Evolutionary conservation across 352 stramenopile genomes (phyloP).

Genomic region (Globisporangium apiculatum): DNA sequence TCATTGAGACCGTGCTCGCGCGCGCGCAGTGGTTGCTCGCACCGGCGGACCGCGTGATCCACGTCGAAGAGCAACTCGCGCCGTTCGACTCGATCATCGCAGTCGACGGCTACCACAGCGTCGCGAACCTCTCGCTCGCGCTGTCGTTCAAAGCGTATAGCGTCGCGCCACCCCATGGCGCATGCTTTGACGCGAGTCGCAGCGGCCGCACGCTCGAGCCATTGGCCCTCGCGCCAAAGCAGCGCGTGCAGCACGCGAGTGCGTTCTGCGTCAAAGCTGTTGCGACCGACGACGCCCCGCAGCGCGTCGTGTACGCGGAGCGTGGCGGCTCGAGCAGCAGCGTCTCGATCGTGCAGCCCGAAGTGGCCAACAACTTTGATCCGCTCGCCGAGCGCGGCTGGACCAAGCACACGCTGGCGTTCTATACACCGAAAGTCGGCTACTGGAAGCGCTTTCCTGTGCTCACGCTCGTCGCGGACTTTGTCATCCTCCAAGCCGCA

Average conservation of each 20-base stretch:
- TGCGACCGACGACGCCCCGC: slow-evolving; percentile 22
- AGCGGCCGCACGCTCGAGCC: slow-evolving; percentile 10
- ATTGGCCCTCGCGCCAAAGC: slow-evolving; percentile 5
- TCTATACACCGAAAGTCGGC: slow-evolving; percentile 18
- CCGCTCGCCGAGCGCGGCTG: slow-evolving; percentile 22
- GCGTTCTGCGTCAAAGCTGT: slow-evolving; percentile 29
- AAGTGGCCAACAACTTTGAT: slow-evolving; percentile 21
- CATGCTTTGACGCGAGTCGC: slow-evolving; percentile 20
- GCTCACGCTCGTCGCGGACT: slow-evolving; percentile 25
- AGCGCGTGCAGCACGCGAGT: slow-evolving; percentile 2
- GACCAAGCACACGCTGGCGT: slow-evolving; percentile 11
- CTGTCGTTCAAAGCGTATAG: slow-evolving; percentile 35
- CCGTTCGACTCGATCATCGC: slow-evolving; percentile 27
- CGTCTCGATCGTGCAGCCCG: slow-evolving; percentile 24
- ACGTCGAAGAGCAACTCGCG: slow-evolving; percentile 24
- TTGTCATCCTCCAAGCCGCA: slow-evolving; percentile 25
- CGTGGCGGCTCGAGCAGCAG: slow-evolving; percentile 4
- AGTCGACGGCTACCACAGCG: slow-evolving; percentile 6
- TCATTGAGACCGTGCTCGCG: slow-evolving; percentile 17
- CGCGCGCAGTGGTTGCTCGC: slow-evolving; percentile 25
- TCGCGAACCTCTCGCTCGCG: slow-evolving; percentile 13
- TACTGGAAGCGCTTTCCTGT: slow-evolving; percentile 22
- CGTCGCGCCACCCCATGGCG: slow-evolving; percentile 20
- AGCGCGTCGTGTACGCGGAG: slow-evolving; percentile 29
- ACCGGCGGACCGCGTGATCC: slow-evolving; percentile 18